phyloP scores from a whole-genome alignment of 176 grass and related monocot genomes.

The Juncus effusus region DNA sequence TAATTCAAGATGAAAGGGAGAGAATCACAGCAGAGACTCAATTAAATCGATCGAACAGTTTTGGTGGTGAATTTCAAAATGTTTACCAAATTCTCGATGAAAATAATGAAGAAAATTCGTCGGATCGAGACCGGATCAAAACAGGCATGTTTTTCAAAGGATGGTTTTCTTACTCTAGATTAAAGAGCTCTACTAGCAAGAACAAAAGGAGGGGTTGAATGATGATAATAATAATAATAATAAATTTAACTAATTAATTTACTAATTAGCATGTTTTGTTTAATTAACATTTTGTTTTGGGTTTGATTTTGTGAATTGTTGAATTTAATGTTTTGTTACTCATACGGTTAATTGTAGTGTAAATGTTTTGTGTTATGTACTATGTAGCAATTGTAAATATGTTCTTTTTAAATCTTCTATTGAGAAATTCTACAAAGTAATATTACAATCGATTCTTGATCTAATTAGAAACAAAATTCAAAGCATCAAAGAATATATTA shows the following conservation, averaged over 20 bases:
- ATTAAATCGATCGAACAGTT: conserved; percentile 40
- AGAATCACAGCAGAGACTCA: conserved; percentile 5
- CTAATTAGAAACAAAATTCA: background rate
- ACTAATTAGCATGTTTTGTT: no score
- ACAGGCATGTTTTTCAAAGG: conserved; percentile 30
- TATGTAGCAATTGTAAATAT: background rate
- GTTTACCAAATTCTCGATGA: background rate
- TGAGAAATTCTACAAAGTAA: background rate
- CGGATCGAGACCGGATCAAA: conserved; percentile 5
- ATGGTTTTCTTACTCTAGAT: conserved; percentile 55
- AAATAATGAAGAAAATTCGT: background rate
- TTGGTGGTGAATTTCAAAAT: background rate
- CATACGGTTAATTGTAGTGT: background rate
- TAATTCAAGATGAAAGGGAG: conserved; percentile 25
- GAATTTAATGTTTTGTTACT: no score
- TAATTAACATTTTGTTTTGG: no score
- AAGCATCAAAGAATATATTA: background rate
- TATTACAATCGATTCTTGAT: background rate
- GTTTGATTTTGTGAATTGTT: no score
- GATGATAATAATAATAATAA: no score
- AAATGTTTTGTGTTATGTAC: background rate
- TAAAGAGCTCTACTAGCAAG: conserved; percentile 15
- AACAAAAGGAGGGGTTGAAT: background rate
- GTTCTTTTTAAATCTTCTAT: conserved; percentile 4
- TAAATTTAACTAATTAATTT: no score